phyloP scores from a whole-genome alignment of 192 early-diverging fungal genomes.

The Rhizophlyctis rosea region DNA sequence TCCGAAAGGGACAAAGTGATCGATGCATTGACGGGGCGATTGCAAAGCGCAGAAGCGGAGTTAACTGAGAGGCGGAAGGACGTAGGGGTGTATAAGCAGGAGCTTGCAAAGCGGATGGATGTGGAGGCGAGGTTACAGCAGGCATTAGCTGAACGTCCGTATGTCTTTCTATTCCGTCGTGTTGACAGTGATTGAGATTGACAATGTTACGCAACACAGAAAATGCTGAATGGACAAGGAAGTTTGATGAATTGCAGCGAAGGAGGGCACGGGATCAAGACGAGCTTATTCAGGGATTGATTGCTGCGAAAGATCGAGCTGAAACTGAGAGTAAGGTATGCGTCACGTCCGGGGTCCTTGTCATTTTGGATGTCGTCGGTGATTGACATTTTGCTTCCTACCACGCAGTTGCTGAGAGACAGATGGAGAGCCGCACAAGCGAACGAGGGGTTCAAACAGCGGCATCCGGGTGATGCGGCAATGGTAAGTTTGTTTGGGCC shows the following conservation, averaged over 20 bases:
- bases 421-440: no score
- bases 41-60: neutral
- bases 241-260: slow-evolving; percentile 2
- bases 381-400: no score
- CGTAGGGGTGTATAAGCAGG: neutral
- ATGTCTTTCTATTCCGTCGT: neutral
- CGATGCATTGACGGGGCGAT: neutral
- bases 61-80: slow-evolving; percentile 5
- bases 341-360: no score
- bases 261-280: neutral
- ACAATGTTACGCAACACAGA: neutral
- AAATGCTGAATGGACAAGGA: slow-evolving; percentile 7
- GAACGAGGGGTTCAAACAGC: no score
- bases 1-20: neutral
- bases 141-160: slow-evolving; percentile 4
- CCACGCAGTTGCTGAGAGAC: no score
- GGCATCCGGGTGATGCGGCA: no score
- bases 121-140: slow-evolving; percentile 6
- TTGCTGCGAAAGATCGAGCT: slow-evolving; percentile 17
- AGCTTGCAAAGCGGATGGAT: slow-evolving; percentile 10
- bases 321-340: slow-evolving; percentile 25
- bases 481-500: no score
- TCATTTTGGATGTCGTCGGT: no score
- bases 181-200: no score
- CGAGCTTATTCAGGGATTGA: slow-evolving; percentile 7